Base-by-base conservation (phyloP, 768 basidiomycete genomes). In the Termitomyces sp. region DNA sequence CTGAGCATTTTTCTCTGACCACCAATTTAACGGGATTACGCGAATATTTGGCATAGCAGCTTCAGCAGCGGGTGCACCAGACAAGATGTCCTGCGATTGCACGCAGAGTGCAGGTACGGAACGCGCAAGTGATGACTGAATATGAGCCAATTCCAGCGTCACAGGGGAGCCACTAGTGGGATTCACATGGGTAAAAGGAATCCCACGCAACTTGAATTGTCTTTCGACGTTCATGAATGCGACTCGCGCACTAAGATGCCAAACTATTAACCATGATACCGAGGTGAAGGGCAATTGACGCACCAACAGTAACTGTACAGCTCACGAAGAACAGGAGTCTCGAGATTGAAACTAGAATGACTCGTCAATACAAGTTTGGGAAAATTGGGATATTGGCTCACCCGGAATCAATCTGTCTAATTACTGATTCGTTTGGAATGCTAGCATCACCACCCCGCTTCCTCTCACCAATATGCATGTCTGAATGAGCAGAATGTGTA, bases 21-120 rank as follows among this genome's bases (percentile, higher is more conserved):
- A 95, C 94, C 94, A 95, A 61, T 93, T 88, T 16, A 93, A 77
- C 8, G 93, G 90, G 61, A 93, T 88, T 50, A 95, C 89, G 39
- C 88, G 87, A 52, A 95, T 93, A 66, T 92, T 93, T 7, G 92
- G 87, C 91, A 94, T 92, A 5, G 93, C 93, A 4, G 93, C 93
- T 67, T 95, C 93, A 22, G 88, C 90, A 4, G 93, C 93, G 4
- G 91, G 89, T 2, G 87, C 89, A 7, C 90, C 90, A 0, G 87
- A 87, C 22, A 94, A 77, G 46, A 95, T 89, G 64, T 93, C 84
- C 18, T 84, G 79, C 0, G 93, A 90, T 64, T 89, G 83, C 12
- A 96, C 92, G 59, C 89, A 91, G 3, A 96, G 78, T 1, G 86
- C 88, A 0, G 94, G 94, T 8, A 96, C 86, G 16, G 89, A 87